Percentiles rank a stretch among this genome's conserved stretches.
Conservation (phyloP, 108 stramenopile genomes). For the Pinguiococcus pyrenoidosus region DNA sequence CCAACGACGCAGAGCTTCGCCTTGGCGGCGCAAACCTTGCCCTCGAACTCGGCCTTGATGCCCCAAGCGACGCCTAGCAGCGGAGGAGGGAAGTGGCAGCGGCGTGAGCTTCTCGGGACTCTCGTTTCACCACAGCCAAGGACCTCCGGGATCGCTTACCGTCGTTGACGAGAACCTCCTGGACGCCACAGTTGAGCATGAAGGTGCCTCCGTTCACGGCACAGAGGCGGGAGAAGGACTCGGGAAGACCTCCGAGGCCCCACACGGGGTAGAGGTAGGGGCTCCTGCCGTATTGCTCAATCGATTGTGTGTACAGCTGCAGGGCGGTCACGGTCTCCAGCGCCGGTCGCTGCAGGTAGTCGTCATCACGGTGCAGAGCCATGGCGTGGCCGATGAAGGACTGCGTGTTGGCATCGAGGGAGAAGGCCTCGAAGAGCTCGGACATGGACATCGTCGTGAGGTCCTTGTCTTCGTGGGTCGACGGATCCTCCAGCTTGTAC, state of each 20-base stretch:
- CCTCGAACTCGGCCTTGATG: slow-evolving; percentile 14
- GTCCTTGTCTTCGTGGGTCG: slow-evolving; percentile 40
- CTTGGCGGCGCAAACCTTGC: slow-evolving; percentile 43
- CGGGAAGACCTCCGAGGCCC: slow-evolving; percentile 92
- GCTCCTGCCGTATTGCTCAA: slow-evolving; percentile 74
- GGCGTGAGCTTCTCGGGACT: too few species aligned
- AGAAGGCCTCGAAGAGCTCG: slow-evolving; percentile 79
- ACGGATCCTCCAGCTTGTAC: slow-evolving; percentile 49
- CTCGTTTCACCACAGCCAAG: too few species aligned
- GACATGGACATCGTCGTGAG: slow-evolving; percentile 80
- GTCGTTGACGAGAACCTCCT: slow-evolving; percentile 73
- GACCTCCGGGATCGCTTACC: too few species aligned
- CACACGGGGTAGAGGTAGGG: slow-evolving; percentile 99
- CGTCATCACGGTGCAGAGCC: slow-evolving; percentile 84
- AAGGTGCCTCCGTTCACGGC: slow-evolving; percentile 98
- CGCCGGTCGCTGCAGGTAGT: slow-evolving; percentile 81
- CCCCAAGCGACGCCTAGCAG: slow-evolving; percentile 18
- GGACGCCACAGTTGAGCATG: slow-evolving; percentile 93
- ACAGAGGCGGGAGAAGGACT: slow-evolving; percentile 94
- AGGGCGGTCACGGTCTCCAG: slow-evolving; percentile 67
- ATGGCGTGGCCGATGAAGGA: slow-evolving; percentile 98
- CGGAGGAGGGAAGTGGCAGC: too few species aligned
- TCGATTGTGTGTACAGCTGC: slow-evolving; percentile 78
- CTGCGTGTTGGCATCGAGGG: slow-evolving; percentile 78
- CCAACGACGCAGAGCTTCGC: slow-evolving; percentile 87